Conservation (phyloP, 106 monocot genomes). For the Phalaenopsis equestris region DNA sequence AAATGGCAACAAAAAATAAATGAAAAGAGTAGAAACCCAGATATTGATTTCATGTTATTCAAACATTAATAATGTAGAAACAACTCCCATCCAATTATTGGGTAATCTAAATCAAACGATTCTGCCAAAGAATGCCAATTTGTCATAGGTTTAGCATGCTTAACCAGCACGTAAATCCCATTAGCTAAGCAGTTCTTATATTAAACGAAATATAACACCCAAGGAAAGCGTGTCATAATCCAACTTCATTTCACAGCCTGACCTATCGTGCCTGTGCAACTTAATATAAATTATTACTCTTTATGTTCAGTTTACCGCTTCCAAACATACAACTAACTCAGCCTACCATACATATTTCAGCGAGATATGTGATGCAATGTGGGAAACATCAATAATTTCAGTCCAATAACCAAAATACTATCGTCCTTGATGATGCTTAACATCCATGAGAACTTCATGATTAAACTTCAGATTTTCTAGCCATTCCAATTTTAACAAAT, state of each 20-base stretch:
- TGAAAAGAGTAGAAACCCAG: neutral
- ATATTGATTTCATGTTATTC: neutral
- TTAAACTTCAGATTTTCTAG: neutral
- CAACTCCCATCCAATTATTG: neutral
- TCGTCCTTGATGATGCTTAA: neutral
- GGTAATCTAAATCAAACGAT: neutral
- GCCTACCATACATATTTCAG: neutral
- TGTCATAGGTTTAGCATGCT: neutral
- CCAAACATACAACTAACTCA: neutral
- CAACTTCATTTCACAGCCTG: neutral
- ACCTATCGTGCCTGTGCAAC: neutral
- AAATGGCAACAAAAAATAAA: neutral
- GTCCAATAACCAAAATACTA: neutral
- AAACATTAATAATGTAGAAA: neutral
- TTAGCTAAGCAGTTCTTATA: neutral
- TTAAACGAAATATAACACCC: neutral
- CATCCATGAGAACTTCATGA: neutral
- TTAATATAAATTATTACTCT: neutral
- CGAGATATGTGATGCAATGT: neutral
- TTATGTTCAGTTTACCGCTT: neutral
- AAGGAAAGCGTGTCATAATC: neutral
- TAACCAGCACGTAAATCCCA: neutral
- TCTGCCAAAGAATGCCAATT: neutral
- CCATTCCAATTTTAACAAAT: neutral
- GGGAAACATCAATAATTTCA: neutral